phyloP scores from a whole-genome alignment of 805 yeast species.

The Phaffomyces antillensis region DNA sequence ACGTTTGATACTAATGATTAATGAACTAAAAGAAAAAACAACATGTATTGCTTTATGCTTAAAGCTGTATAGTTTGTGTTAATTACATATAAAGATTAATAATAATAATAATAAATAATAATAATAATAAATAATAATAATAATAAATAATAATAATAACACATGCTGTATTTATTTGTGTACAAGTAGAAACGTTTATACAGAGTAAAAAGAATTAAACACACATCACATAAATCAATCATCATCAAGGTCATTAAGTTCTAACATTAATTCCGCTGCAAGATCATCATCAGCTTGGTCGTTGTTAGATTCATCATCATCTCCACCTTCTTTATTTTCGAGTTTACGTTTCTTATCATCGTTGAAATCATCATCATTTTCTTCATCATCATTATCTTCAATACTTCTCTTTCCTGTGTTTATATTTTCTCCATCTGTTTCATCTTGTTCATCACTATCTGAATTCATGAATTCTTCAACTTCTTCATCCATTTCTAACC shows the following conservation, averaged over 20 bases:
- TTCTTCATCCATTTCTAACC: slow-evolving; percentile 35
- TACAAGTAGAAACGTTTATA: too few species aligned
- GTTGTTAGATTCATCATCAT: slow-evolving; percentile 19
- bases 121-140: neutral
- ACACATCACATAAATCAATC: too few species aligned
- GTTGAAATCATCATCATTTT: slow-evolving; percentile 8
- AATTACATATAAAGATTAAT: too few species aligned
- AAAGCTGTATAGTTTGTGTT: too few species aligned
- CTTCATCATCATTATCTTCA: slow-evolving; percentile 2
- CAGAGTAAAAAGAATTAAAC: too few species aligned
- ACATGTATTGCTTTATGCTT: too few species aligned
- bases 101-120: neutral
- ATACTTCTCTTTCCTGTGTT: neutral
- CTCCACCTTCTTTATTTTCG: slow-evolving; percentile 1
- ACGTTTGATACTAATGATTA: neutral
- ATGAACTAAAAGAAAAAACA: neutral
- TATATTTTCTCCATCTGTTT: slow-evolving; percentile 11
- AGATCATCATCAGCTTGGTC: slow-evolving; percentile 25
- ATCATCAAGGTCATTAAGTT: slow-evolving; percentile 15
- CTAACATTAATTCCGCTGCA: slow-evolving; percentile 26
- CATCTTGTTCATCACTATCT: slow-evolving; percentile 25
- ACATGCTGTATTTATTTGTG: slow-evolving; percentile 1
- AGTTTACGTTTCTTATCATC: slow-evolving; percentile 17
- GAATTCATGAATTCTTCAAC: slow-evolving; percentile 48
- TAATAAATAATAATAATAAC: neutral